phyloP scores from a whole-genome alignment of 2,329 filamentous ascomycete species.

The Talaromyces sp. region DNA sequence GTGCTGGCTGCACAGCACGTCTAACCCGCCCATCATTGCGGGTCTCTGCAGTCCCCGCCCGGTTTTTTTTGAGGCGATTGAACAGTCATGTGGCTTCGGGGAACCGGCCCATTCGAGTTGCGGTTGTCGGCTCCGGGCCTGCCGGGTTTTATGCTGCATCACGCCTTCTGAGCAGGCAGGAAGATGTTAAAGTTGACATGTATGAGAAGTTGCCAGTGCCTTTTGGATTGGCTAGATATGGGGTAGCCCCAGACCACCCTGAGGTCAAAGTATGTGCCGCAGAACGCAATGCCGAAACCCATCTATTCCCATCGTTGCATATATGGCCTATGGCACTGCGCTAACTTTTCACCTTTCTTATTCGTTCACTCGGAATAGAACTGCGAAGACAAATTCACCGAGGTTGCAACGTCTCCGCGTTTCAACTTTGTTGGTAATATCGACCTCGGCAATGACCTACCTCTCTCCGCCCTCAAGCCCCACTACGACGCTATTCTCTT shows the following conservation, averaged over 20 bases:
- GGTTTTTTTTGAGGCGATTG: conserved; percentile 24
- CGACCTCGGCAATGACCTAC: conserved; percentile 70
- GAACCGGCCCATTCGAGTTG: conserved; percentile 70
- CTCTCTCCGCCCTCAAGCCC: conserved; percentile 68
- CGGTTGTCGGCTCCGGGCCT: conserved; percentile 88
- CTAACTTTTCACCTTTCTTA: background rate
- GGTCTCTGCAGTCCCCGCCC: conserved; percentile 4
- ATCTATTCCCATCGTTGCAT: background rate
- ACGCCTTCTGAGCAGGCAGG: conserved; percentile 75
- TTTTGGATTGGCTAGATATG: conserved; percentile 88
- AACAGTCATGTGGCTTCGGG: conserved; percentile 34
- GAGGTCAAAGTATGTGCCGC: conserved; percentile 80
- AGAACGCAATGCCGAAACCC: background rate
- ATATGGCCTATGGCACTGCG: background rate
- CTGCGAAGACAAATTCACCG: conserved; percentile 89
- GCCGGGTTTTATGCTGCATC: conserved; percentile 96
- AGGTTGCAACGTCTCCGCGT: conserved; percentile 77
- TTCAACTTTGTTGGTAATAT: conserved; percentile 94
- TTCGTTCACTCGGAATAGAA: conserved; percentile 65
- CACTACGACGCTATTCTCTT: conserved; percentile 94
- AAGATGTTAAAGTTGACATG: conserved; percentile 82
- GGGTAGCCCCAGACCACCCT: conserved; percentile 96
- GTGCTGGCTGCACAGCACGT: conserved; percentile 33
- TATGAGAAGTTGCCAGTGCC: conserved; percentile 92
- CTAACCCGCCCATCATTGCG: conserved; percentile 11